Conservation (phyloP, 2,329 filamentous ascomycete genomes). For the Alternaria arborescens region DNA sequence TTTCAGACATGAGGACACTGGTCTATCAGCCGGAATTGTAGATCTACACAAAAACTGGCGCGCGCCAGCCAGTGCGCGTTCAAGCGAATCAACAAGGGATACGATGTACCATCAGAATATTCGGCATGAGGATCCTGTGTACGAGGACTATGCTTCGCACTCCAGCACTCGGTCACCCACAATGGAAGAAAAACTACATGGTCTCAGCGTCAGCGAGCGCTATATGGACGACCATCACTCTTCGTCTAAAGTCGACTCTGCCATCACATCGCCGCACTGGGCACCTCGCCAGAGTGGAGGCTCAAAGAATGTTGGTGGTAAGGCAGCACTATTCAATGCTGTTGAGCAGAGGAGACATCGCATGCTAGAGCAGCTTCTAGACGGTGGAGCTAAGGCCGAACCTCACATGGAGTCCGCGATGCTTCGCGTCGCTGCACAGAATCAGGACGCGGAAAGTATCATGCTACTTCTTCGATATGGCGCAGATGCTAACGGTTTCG, state of each 20-base stretch:
- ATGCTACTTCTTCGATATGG: conserved; percentile 40
- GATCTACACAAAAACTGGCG: conserved; percentile 43
- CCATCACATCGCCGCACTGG: conserved; percentile 26
- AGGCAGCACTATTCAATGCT: conserved; percentile 58
- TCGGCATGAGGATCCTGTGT: conserved; percentile 31
- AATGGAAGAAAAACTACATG: conserved; percentile 38
- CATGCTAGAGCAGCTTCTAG: conserved; percentile 52
- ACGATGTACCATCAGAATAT: conserved; percentile 36
- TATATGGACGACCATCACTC: conserved; percentile 32
- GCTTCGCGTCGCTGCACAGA: conserved; percentile 42
- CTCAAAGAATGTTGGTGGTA: conserved; percentile 45
- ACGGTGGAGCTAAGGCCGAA: conserved; percentile 44
- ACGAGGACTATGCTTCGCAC: conserved; percentile 31
- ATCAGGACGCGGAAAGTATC: conserved; percentile 43
- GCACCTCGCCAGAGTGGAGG: conserved; percentile 31
- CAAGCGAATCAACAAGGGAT: conserved; percentile 38
- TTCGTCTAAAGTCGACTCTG: conserved; percentile 29
- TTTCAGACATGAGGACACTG: conserved; percentile 29
- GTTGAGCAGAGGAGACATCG: conserved; percentile 72
- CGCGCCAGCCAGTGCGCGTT: conserved; percentile 40
- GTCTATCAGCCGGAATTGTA: conserved; percentile 26
- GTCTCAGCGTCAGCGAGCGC: conserved; percentile 35
- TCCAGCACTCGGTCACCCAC: conserved; percentile 31
- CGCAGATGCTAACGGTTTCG: conserved; percentile 42
- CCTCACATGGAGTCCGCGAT: conserved; percentile 41